Evolutionary conservation across 2,329 filamentous ascomycete genomes (phyloP).

Genomic region (Claviceps cyperi): DNA sequence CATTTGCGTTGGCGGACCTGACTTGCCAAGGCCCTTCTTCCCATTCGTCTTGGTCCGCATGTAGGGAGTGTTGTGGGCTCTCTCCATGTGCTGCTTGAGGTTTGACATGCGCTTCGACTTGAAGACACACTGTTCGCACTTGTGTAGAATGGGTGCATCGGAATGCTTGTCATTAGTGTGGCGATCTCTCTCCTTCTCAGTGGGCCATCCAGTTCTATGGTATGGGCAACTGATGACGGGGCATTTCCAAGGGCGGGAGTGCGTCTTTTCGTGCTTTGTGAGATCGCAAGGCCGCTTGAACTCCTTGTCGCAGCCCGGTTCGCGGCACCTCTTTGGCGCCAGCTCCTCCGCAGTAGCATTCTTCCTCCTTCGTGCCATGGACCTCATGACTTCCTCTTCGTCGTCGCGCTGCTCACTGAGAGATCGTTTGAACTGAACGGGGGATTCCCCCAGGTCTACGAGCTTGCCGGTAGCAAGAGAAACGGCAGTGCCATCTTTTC

Average conservation of each 20-base stretch:
- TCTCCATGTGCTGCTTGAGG: conserved; percentile 98
- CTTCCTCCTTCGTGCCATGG: conserved; percentile 93
- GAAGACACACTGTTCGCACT: conserved; percentile 80
- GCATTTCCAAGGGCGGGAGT: conserved; percentile 94
- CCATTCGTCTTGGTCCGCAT: conserved; percentile 85
- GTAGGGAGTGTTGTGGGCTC: conserved; percentile 83
- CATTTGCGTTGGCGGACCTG: conserved; percentile 23
- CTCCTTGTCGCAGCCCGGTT: conserved; percentile 69
- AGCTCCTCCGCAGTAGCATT: conserved; percentile 76
- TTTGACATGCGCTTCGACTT: conserved; percentile 93
- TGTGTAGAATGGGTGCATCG: conserved; percentile 60
- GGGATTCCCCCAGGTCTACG: conserved; percentile 39
- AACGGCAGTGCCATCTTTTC: conserved; percentile 64
- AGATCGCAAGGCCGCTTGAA: conserved; percentile 96
- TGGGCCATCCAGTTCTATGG: conserved; percentile 80
- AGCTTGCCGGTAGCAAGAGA: conserved; percentile 59
- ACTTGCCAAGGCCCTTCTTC: conserved; percentile 38
- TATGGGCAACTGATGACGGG: conserved; percentile 74
- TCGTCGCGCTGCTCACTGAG: conserved; percentile 57
- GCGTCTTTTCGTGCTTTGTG: conserved; percentile 96
- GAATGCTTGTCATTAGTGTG: conserved; percentile 97
- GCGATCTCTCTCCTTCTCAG: conserved; percentile 92
- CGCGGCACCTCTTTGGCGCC: conserved; percentile 61
- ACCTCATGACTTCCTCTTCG: conserved; percentile 71
- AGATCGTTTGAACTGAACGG: conserved; percentile 49